Percentiles rank a stretch among this genome's conserved stretches.
These are phyloP conservation scores for Apophysomyces elegans DNA, from an alignment of 371 early-diverging fungal species.

Conservation along the genomic window DNA sequence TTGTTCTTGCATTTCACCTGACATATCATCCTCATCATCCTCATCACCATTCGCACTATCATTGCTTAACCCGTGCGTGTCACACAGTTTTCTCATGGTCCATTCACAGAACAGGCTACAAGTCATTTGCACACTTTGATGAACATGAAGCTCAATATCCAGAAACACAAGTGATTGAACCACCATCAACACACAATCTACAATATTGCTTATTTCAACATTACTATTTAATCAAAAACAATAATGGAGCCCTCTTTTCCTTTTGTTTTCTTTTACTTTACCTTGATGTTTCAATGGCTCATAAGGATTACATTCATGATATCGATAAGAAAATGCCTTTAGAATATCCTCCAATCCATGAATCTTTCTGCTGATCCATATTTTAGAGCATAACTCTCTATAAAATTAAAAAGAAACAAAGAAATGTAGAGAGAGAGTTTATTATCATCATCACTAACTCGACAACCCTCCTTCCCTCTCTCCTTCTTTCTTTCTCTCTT, in stretches of 20 bases:
- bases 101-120: slow-evolving; percentile 10
- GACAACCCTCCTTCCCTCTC: too few species aligned
- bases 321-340: slow-evolving; percentile 13
- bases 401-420: neutral
- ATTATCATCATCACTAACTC: too few species aligned
- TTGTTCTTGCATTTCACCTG: slow-evolving; percentile 10
- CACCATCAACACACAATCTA: slow-evolving; percentile 11
- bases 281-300: slow-evolving; percentile 10
- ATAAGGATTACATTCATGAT: slow-evolving; percentile 15
- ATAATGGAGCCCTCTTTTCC: neutral
- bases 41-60: neutral
- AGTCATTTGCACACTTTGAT: neutral
- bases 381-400: slow-evolving; percentile 12
- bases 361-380: slow-evolving; percentile 9
- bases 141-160: slow-evolving; percentile 13
- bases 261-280: neutral
- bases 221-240: neutral
- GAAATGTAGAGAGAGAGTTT: too few species aligned
- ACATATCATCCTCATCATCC: neutral
- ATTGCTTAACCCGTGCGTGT: neutral
- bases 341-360: slow-evolving; percentile 5
- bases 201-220: neutral
- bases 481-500: too few species aligned
- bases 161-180: slow-evolving; percentile 10
- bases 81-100: slow-evolving; percentile 8